phyloP scores from a whole-genome alignment of 2,329 filamentous ascomycete genomes.

The Fusarium sp. region DNA sequence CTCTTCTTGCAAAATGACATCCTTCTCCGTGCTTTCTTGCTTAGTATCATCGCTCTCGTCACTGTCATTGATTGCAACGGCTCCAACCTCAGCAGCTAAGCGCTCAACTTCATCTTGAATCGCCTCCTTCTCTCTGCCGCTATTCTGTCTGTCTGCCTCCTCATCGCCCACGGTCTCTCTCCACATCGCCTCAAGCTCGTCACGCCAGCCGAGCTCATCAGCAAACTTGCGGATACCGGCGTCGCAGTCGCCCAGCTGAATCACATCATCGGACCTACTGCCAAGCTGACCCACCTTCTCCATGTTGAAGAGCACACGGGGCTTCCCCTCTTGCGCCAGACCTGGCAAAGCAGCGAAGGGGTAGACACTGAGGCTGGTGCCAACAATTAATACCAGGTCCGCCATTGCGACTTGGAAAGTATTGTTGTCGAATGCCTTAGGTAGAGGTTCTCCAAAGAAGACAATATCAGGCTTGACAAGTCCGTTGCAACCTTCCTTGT shows the following conservation, averaged over 20 bases:
- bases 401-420: conserved; percentile 66
- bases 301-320: conserved; percentile 87
- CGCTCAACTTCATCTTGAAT: conserved; percentile 60
- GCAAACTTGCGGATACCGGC: conserved; percentile 82
- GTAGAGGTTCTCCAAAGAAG: conserved; percentile 84
- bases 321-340: conserved; percentile 69
- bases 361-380: conserved; percentile 87
- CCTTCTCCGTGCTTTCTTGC: neutral
- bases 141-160: conserved; percentile 63
- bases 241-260: conserved; percentile 87
- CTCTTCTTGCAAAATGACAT: neutral
- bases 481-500: conserved; percentile 71
- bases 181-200: conserved; percentile 85
- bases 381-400: conserved; percentile 86
- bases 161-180: conserved; percentile 71
- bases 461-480: conserved; percentile 95
- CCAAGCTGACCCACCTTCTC: conserved; percentile 86
- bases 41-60: conserved; percentile 23
- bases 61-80: conserved; percentile 49
- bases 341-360: conserved; percentile 87
- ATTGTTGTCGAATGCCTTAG: conserved; percentile 52
- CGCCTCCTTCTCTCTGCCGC: conserved; percentile 51
- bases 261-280: conserved; percentile 81
- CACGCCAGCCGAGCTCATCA: conserved; percentile 82
- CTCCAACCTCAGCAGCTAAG: conserved; percentile 53